Evolutionary conservation across 306 rosid genomes (phyloP), one percentile per base, ranked within the genome.

Genomic region (Cercis canadensis): DNA sequence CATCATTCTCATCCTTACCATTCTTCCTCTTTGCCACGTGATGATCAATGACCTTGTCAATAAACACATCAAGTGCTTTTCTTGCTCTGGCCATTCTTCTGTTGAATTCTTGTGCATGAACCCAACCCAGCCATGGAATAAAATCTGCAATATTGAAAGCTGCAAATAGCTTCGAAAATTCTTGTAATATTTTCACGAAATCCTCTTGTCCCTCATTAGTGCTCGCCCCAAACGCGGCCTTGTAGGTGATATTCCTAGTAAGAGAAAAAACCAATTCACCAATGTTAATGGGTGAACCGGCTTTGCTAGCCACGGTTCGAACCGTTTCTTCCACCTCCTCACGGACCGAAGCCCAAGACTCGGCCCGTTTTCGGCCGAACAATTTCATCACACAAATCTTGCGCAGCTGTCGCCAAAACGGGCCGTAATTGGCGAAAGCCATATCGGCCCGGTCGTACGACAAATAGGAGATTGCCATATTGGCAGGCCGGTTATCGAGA

Each of bases 321-420:
- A 87, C 62, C 0, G 61, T 37, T 5, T 1, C 6, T 12, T 87
- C 85, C 11, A 90, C 89, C 76, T 90, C 93, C 2, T 82, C 83
- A 5, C 93, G 77, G 0, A 90, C 91, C 0, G 96, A 85, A 33
- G 71, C 84, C 96, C 96, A 90, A 0, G 93, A 90, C 80, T 90
- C 93, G 0, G 79, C 89, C 14, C 89, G 74, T 19, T 82, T 85
- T 6, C 91, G 91, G 62, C 91, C 80, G n/a, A 90, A 87, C 9
- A 90, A 68, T 62, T 82, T 83, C 78, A 87, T 84, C 3, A 90
- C 91, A 19, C 91, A 90, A 0, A 90, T 72, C 71, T 87, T 90
- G 0, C 93, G 75, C 89, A 87, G 87, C 70, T 90, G 96, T 0
- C 93, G 78, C 96, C 96, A 90, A 46, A 87, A 87, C 2, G 96